Conservation (phyloP, 1,284 basidiomycete genomes). For the Pterulicium gracile region DNA sequence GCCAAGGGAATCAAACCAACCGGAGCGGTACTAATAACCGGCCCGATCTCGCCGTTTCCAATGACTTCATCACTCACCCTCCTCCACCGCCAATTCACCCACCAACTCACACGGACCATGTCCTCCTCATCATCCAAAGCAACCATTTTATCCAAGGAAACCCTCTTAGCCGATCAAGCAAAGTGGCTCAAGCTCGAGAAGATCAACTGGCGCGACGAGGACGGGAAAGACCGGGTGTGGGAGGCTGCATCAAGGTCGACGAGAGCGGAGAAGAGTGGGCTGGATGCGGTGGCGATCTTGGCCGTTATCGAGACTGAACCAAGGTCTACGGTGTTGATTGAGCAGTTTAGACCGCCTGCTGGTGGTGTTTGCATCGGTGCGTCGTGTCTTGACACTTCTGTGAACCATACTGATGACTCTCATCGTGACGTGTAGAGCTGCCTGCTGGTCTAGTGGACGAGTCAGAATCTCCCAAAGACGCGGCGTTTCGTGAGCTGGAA, state of each 20-base stretch:
- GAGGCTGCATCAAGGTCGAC: neutral
- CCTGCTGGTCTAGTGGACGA: neutral
- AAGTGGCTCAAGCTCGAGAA: neutral
- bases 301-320: constrained; percentile 1
- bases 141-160: neutral
- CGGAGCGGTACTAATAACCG: neutral
- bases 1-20: neutral
- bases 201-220: neutral
- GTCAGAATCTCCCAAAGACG: neutral
- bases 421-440: neutral
- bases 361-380: neutral
- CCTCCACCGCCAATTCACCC: neutral
- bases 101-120: constrained; percentile 1
- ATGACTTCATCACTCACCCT: neutral
- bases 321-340: neutral
- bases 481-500: neutral
- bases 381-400: neutral
- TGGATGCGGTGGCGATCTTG: neutral
- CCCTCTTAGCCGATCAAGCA: neutral
- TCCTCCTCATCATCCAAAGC: neutral
- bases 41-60: too few species aligned
- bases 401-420: neutral
- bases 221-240: neutral
- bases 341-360: constrained; percentile 1
- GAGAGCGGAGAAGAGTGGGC: neutral